Conservation (phyloP, 768 basidiomycete genomes). For the Tylopilus felleus region DNA sequence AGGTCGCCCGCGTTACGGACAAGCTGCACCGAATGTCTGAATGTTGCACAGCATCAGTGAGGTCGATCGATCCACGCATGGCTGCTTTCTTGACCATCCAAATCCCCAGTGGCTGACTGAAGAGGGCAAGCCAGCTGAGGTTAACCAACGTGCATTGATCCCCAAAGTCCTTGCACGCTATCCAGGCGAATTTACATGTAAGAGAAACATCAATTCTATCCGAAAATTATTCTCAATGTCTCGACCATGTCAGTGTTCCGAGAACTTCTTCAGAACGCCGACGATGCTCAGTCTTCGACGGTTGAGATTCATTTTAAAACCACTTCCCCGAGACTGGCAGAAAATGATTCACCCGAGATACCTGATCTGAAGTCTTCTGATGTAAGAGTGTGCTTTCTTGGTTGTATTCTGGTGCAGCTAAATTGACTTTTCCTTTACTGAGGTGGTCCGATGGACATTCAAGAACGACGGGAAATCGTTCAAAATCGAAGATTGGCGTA, state of each 20-base stretch:
- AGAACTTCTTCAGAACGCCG: conserved; percentile 41
- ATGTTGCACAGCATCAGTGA: background rate
- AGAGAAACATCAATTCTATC: conserved; percentile 1
- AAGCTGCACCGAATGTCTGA: background rate
- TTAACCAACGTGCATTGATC: conserved; percentile 89
- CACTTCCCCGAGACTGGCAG: conserved; percentile 33
- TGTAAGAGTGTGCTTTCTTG: conserved; percentile 32
- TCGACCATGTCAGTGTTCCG: conserved; percentile 46
- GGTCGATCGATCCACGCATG: background rate
- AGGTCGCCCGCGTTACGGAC: background rate
- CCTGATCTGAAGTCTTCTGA: conserved; percentile 61
- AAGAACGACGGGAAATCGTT: conserved; percentile 85
- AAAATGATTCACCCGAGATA: conserved; percentile 24
- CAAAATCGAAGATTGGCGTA: conserved; percentile 80
- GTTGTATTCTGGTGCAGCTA: background rate
- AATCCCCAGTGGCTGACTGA: conserved; percentile 41
- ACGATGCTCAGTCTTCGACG: conserved; percentile 73
- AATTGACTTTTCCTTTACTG: background rate
- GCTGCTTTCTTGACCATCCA: background rate
- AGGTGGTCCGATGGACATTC: conserved; percentile 82
- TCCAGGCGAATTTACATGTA: conserved; percentile 83
- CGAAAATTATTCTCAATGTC: background rate
- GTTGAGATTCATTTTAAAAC: conserved; percentile 83
- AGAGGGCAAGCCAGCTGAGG: conserved; percentile 68
- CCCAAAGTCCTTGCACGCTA: conserved; percentile 95